Evolutionary conservation across 345 rosid genomes (phyloP).

Genomic region (sweet orange (Citrus sinensis)): DNA sequence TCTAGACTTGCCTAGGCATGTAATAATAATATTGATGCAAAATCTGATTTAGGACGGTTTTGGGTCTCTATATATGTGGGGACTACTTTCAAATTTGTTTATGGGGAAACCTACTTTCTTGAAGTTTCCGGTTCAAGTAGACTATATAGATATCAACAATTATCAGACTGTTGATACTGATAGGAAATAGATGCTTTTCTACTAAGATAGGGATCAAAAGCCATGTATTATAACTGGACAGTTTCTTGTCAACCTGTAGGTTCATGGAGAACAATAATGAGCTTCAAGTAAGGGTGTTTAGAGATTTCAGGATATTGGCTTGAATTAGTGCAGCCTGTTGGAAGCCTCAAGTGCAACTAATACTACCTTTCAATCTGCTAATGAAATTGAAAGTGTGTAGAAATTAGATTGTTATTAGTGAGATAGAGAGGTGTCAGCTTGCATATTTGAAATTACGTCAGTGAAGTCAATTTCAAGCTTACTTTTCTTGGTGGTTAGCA

Average conservation of each 20-base stretch:
- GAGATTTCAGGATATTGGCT: background rate
- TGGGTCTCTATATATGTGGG: background rate
- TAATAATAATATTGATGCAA: background rate
- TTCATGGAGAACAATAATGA: background rate
- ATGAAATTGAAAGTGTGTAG: background rate
- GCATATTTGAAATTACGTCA: background rate
- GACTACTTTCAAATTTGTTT: background rate
- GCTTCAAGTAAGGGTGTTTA: conserved; percentile 1
- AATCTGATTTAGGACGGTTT: background rate
- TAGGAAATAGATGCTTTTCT: background rate
- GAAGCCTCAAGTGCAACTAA: background rate
- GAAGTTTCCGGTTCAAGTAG: background rate
- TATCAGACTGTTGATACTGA: background rate
- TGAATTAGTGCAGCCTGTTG: background rate
- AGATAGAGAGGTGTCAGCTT: background rate
- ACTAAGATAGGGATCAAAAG: background rate
- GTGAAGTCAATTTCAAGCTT: background rate
- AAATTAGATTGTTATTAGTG: background rate
- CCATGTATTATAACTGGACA: background rate
- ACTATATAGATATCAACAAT: background rate
- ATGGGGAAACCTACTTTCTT: background rate
- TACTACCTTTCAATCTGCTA: background rate
- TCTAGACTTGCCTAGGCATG: background rate
- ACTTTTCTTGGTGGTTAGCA: background rate
- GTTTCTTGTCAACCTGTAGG: background rate